Evolutionary conservation across 1,284 basidiomycete species (phyloP).

Genomic region (Ustilago bromivora): DNA sequence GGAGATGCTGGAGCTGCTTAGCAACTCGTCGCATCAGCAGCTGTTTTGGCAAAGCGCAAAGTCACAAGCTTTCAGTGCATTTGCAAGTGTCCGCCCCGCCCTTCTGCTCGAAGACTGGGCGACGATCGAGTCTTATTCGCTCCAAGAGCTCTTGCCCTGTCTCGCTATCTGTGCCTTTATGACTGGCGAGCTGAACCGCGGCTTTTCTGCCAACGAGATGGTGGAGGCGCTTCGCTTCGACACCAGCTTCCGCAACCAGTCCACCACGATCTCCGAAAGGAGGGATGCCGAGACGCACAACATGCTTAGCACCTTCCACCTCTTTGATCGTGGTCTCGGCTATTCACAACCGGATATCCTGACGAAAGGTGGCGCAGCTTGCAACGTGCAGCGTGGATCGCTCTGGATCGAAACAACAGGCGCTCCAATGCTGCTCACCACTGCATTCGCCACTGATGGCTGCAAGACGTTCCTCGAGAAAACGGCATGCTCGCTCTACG

Average conservation of each 20-base stretch:
- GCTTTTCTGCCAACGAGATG: conserved; percentile 49
- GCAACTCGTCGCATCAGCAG: conserved; percentile 24
- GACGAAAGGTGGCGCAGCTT: conserved; percentile 4
- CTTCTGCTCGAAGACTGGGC: conserved; percentile 49
- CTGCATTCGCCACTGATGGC: conserved; percentile 40
- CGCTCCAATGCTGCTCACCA: conserved; percentile 43
- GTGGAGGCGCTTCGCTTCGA: conserved; percentile 27
- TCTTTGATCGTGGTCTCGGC: conserved; percentile 50
- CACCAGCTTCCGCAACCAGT: conserved; percentile 18
- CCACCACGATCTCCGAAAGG: conserved; percentile 20
- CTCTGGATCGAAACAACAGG: conserved; percentile 46
- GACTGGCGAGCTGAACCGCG: conserved; percentile 45
- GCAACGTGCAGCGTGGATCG: conserved; percentile 22
- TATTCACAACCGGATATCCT: conserved; percentile 44
- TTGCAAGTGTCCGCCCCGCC: conserved; percentile 39
- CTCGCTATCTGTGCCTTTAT: conserved; percentile 44
- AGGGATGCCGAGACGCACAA: conserved; percentile 32
- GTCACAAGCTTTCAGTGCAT: conserved; percentile 36
- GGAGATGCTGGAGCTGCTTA: conserved; percentile 34
- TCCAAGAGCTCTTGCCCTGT: conserved; percentile 36
- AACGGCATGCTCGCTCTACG: conserved; percentile 45
- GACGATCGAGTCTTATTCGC: conserved; percentile 45
- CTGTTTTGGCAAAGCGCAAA: conserved; percentile 36
- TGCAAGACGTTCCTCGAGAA: conserved; percentile 53
- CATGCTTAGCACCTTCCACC: conserved; percentile 42